Percentiles rank a stretch among this genome's conserved stretches.
Conservation (phyloP, 345 rosid genomes). For the Citrus glauca region DNA sequence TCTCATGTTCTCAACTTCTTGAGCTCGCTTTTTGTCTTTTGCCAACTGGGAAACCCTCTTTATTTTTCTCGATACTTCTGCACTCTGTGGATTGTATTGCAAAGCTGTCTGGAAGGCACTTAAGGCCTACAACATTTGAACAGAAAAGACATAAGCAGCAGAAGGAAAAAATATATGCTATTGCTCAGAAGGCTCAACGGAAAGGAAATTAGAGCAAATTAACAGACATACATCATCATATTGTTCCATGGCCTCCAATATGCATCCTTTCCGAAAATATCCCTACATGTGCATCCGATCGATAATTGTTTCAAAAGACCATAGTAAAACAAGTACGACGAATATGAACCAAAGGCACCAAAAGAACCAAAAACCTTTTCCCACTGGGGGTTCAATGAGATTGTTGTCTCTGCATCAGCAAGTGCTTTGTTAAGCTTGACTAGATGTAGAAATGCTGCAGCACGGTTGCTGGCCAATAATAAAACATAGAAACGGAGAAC, state of each 20-base stretch:
- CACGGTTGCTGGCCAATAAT: slow-evolving; percentile 68
- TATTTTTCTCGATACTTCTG: slow-evolving; percentile 84
- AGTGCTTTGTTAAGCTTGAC: slow-evolving; percentile 93
- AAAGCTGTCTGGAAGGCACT: slow-evolving; percentile 73
- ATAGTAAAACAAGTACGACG: background rate
- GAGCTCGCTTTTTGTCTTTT: slow-evolving; percentile 75
- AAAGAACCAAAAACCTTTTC: slow-evolving; percentile 57
- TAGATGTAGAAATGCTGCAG: slow-evolving; percentile 88
- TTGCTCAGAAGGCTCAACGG: background rate
- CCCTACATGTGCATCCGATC: slow-evolving; percentile 47
- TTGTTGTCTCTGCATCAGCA: slow-evolving; percentile 85
- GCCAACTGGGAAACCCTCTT: slow-evolving; percentile 67
- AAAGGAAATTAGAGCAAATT: slow-evolving; percentile 3
- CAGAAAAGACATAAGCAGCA: background rate
- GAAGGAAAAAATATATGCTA: background rate
- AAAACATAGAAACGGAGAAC: slow-evolving; percentile 8
- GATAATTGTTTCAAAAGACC: background rate
- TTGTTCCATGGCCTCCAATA: slow-evolving; percentile 91
- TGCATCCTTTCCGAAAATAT: slow-evolving; percentile 93
- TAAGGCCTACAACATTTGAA: slow-evolving; percentile 48
- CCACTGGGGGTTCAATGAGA: slow-evolving; percentile 83
- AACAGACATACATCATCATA: slow-evolving; percentile 64
- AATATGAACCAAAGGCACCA: background rate
- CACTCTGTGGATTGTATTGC: slow-evolving; percentile 72
- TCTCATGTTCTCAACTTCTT: slow-evolving; percentile 80